A percentile compares a stretch with the other conserved stretches of the same genome.
These are phyloP conservation scores for Vanderwaltozyma polyspora DNA, from an alignment of 805 yeast genomes.

Conservation along the genomic window DNA sequence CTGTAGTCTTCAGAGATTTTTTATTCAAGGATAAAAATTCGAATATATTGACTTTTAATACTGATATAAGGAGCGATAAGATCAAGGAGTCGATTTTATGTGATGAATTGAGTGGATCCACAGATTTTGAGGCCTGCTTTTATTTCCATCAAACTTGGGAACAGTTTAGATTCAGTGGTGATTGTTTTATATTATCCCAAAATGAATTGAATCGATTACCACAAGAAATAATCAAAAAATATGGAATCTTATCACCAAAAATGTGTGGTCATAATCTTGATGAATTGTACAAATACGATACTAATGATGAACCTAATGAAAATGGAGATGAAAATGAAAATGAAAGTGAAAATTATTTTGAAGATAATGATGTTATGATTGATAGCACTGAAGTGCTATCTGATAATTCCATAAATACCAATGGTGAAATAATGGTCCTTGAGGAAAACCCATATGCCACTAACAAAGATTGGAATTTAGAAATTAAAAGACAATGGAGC, in stretches of 20 bases:
- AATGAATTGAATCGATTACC: slow-evolving; percentile 8
- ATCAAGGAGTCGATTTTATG: slow-evolving; percentile 37
- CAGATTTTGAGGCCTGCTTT: slow-evolving; percentile 62
- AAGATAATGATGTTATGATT: neutral
- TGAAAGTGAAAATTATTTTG: slow-evolving; percentile 3
- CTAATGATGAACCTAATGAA: neutral
- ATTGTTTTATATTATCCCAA: slow-evolving; percentile 37
- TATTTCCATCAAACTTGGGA: slow-evolving; percentile 51
- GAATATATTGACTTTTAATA: slow-evolving; percentile 56
- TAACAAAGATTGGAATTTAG: slow-evolving; percentile 54
- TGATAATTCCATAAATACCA: neutral
- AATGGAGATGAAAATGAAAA: slow-evolving; percentile 1
- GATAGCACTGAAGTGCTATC: neutral
- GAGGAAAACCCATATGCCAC: slow-evolving; percentile 35
- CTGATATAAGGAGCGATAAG: slow-evolving; percentile 63
- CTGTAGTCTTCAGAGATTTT: slow-evolving; percentile 65
- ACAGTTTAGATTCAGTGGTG: slow-evolving; percentile 67
- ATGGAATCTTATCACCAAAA: slow-evolving; percentile 25
- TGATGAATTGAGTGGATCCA: too few relatives aligned
- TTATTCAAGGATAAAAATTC: slow-evolving; percentile 57
- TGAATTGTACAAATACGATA: slow-evolving; percentile 1
- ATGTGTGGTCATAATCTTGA: slow-evolving; percentile 14
- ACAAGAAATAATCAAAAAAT: slow-evolving; percentile 12
- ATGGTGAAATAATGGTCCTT: too few relatives aligned
- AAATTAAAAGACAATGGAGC: slow-evolving; percentile 54